Percentiles rank a stretch among this genome's conserved stretches.
Evolutionary conservation across 2,329 filamentous ascomycete genomes (phyloP).

Genomic region (Cordyceps fumosorosea): DNA sequence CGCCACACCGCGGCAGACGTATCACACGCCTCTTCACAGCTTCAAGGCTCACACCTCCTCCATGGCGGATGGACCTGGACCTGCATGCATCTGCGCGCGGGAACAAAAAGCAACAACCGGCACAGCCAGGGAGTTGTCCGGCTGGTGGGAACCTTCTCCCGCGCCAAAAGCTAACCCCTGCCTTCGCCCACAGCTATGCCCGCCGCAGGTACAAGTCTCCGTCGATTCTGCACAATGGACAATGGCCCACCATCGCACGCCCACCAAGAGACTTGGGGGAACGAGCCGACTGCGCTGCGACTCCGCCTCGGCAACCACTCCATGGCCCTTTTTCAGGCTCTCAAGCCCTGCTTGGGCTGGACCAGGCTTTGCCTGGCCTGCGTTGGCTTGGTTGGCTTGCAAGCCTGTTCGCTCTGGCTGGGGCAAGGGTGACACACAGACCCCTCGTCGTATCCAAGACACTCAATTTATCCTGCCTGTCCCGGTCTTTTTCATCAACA

Average conservation of each 20-base stretch:
- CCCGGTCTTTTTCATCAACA: constrained; percentile 19
- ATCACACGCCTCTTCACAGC: not conserved
- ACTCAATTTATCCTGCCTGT: constrained; percentile 25
- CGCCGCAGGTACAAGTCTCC: constrained; percentile 12
- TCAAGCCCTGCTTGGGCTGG: not conserved
- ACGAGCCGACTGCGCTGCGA: not conserved
- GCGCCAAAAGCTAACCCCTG: not conserved
- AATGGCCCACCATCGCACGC: not conserved
- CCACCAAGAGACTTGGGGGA: too few relatives aligned
- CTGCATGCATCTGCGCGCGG: not conserved
- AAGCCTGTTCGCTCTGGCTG: constrained; percentile 1
- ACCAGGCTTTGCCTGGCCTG: not conserved
- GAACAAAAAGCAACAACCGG: constrained; percentile 9
- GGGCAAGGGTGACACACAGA: constrained; percentile 27
- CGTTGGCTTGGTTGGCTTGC: not conserved
- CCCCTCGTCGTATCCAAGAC: constrained; percentile 26
- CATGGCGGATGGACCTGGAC: not conserved
- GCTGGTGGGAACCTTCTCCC: not conserved
- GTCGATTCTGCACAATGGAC: constrained; percentile 13
- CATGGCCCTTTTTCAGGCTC: not conserved
- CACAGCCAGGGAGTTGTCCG: constrained; percentile 2
- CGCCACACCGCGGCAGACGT: not conserved
- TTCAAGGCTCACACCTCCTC: not conserved
- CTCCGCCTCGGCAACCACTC: constrained; percentile 10
- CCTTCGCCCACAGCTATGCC: not conserved